phyloP scores from a whole-genome alignment of 2,329 filamentous ascomycete species.

The Rachicladosporium sp. region DNA sequence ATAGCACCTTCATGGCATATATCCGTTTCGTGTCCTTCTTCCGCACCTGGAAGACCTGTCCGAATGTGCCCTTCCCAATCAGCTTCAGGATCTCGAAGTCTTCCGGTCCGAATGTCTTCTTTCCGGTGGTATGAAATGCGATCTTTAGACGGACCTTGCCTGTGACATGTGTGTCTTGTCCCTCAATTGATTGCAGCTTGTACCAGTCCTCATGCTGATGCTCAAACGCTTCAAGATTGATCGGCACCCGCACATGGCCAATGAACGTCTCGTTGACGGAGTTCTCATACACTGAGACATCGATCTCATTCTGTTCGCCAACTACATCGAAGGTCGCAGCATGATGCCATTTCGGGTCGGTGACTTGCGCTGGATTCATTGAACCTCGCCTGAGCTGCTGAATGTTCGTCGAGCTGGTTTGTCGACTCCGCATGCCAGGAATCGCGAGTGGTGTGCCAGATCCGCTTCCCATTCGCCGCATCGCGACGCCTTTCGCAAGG shows the following conservation, averaged over 20 bases:
- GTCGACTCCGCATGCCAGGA: constrained; percentile 78
- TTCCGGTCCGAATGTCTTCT: constrained; percentile 83
- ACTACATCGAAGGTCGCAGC: constrained; percentile 93
- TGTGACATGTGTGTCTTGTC: constrained; percentile 61
- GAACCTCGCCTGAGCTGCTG: constrained; percentile 42
- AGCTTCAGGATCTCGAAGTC: constrained; percentile 94
- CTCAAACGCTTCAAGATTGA: constrained; percentile 55
- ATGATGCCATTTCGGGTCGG: constrained; percentile 89
- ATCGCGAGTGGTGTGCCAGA: constrained; percentile 82
- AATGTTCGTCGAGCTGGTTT: constrained; percentile 88
- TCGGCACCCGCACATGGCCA: constrained; percentile 75
- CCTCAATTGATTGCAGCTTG: constrained; percentile 63
- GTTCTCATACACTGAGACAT: constrained; percentile 87
- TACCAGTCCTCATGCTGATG: constrained; percentile 76
- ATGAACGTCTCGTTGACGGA: constrained; percentile 78
- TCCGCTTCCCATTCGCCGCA: constrained; percentile 56
- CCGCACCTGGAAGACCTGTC: constrained; percentile 94
- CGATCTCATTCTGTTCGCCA: constrained; percentile 77
- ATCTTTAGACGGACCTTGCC: constrained; percentile 86
- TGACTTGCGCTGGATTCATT: constrained; percentile 50
- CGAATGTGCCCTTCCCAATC: constrained; percentile 96
- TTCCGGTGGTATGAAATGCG: constrained; percentile 73
- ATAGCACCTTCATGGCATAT: constrained; percentile 98
- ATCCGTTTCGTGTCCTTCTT: constrained; percentile 95
- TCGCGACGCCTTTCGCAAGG: constrained; percentile 34